These are phyloP conservation scores for Mycena metata DNA, from an alignment of 768 basidiomycete species.

Conservation along the genomic window DNA sequence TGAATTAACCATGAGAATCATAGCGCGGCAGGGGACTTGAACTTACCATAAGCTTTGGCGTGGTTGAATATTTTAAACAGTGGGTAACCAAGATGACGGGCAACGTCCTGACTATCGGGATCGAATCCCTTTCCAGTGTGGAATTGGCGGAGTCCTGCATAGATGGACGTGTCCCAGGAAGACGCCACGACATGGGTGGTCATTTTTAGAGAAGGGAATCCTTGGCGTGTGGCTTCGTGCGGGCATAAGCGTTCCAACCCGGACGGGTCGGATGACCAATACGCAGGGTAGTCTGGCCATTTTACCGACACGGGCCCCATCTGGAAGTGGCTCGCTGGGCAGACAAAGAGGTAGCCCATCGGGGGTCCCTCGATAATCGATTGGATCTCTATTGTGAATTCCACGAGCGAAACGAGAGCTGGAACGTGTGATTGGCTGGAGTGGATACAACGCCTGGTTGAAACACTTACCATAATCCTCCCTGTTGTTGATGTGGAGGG, in stretches of 20 bases:
- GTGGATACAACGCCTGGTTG: neutral
- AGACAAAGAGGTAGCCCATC: constrained; percentile 9
- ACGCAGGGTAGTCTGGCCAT: neutral
- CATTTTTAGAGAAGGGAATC: neutral
- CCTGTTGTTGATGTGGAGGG: neutral
- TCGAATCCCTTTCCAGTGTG: neutral
- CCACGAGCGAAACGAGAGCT: neutral
- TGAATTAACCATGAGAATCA: too few relatives aligned
- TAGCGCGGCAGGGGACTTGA: too few relatives aligned
- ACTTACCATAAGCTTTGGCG: too few relatives aligned
- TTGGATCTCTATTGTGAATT: neutral
- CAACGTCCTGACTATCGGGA: neutral
- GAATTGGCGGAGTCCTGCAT: neutral
- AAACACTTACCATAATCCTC: constrained; percentile 1
- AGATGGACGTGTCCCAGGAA: neutral
- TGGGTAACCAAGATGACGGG: neutral
- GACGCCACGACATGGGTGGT: too few relatives aligned
- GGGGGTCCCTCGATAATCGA: neutral
- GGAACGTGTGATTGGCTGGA: neutral
- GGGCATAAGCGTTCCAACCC: neutral
- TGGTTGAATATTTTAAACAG: too few relatives aligned
- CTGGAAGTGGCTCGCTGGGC: neutral
- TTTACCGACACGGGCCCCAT: neutral
- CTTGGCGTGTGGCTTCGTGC: neutral
- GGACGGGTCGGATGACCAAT: constrained; percentile 11